Conservation (phyloP, 1,284 basidiomycete genomes). For the Tilletia setariae region DNA sequence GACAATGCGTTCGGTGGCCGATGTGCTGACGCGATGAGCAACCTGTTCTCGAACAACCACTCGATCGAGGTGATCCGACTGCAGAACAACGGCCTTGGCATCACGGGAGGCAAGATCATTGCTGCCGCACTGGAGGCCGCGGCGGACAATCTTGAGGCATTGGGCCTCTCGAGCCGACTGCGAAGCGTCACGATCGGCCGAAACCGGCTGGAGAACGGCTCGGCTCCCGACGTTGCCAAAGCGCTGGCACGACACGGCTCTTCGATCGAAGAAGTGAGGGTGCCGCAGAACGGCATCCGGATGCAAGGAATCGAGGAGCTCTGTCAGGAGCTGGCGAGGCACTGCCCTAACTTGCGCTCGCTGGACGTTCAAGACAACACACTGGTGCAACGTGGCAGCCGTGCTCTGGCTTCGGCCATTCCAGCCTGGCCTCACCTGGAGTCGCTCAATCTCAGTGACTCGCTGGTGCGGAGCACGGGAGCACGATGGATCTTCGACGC, state of each 20-base stretch:
- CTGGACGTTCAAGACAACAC: slow-evolving; percentile 97
- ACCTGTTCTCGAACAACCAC: slow-evolving; percentile 61
- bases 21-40: slow-evolving; percentile 89
- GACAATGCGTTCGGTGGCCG: slow-evolving; percentile 97
- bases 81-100: slow-evolving; percentile 97
- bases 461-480: slow-evolving; percentile 69
- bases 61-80: slow-evolving; percentile 80
- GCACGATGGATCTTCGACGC: slow-evolving; percentile 41
- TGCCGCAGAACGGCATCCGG: slow-evolving; percentile 96
- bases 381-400: slow-evolving; percentile 70
- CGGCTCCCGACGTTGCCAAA: slow-evolving; percentile 75
- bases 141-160: slow-evolving; percentile 67
- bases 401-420: slow-evolving; percentile 72
- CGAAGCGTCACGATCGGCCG: slow-evolving; percentile 84
- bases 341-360: slow-evolving; percentile 68
- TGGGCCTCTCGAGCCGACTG: slow-evolving; percentile 69
- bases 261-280: slow-evolving; percentile 72
- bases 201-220: slow-evolving; percentile 89
- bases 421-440: slow-evolving; percentile 67
- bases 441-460: slow-evolving; percentile 85
- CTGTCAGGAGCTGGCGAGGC: slow-evolving; percentile 67
- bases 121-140: slow-evolving; percentile 79
- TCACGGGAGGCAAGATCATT: slow-evolving; percentile 78
- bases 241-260: slow-evolving; percentile 78
- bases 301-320: slow-evolving; percentile 87